phyloP scores from a whole-genome alignment of 495 filamentous ascomycete species.

The Penicillium mononematosum region DNA sequence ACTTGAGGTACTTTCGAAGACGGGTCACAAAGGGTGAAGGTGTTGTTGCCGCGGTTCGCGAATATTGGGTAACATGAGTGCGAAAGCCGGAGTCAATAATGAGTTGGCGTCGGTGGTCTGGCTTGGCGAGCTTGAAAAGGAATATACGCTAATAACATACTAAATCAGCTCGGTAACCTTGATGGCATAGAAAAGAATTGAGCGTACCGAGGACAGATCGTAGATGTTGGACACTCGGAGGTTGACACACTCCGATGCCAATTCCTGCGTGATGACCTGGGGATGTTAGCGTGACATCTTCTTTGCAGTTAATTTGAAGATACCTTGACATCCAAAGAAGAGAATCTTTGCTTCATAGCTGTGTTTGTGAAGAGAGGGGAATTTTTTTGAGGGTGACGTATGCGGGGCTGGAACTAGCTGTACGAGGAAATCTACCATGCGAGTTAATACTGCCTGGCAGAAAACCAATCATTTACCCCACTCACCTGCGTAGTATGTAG shows the following conservation, averaged over 20 bases:
- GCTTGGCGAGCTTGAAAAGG: constrained; percentile 87
- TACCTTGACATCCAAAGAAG: constrained; percentile 87
- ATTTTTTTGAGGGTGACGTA: constrained; percentile 49
- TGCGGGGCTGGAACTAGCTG: constrained; percentile 41
- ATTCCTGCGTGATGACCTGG: constrained; percentile 90
- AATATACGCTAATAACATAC: constrained; percentile 68
- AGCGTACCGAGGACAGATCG: constrained; percentile 77
- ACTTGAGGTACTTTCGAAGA: constrained; percentile 83
- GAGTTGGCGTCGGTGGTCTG: constrained; percentile 80
- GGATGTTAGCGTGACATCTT: constrained; percentile 7
- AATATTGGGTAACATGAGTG: constrained; percentile 88
- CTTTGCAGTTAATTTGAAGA: not conserved
- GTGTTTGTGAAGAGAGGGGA: constrained; percentile 24
- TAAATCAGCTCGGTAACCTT: not conserved
- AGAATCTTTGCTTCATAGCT: constrained; percentile 95
- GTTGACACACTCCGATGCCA: constrained; percentile 67
- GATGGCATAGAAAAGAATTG: not conserved
- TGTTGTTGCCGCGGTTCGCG: constrained; percentile 74
- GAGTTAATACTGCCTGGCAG: not conserved
- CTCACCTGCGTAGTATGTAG: not conserved
- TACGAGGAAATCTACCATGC: not conserved
- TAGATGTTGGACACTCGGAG: constrained; percentile 91
- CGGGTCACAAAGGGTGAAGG: constrained; percentile 81
- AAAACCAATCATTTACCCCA: not conserved
- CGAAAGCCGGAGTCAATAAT: constrained; percentile 94